These are phyloP conservation scores for Penicillium fuscoglaucum DNA, from an alignment of 2,329 filamentous ascomycete genomes.

Conservation along the genomic window DNA sequence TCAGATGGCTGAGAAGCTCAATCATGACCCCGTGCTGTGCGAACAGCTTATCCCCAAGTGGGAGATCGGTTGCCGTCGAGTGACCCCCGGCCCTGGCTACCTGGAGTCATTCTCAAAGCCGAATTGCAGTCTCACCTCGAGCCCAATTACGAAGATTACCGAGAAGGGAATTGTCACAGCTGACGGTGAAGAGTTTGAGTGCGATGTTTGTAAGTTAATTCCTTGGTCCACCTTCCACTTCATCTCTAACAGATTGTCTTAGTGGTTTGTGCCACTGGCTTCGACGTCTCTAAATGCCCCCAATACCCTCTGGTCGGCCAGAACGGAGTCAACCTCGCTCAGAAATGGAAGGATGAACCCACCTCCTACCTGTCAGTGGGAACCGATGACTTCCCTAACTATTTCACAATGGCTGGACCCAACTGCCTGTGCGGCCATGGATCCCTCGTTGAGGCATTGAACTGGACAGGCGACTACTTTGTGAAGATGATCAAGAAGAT, in stretches of 20 bases:
- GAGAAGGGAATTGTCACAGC: slow-evolving; percentile 20
- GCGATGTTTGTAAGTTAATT: slow-evolving; percentile 1
- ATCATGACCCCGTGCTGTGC: slow-evolving; percentile 14
- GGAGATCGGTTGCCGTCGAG: slow-evolving; percentile 27
- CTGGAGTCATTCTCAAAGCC: slow-evolving; percentile 25
- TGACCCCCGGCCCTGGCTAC: slow-evolving; percentile 29
- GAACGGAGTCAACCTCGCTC: slow-evolving; percentile 23
- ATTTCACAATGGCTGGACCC: slow-evolving; percentile 36
- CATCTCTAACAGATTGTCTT: not conserved
- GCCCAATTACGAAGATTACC: slow-evolving; percentile 10
- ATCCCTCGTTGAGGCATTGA: slow-evolving; percentile 24
- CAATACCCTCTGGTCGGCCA: slow-evolving; percentile 37
- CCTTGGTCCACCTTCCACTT: not conserved
- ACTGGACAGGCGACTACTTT: slow-evolving; percentile 33
- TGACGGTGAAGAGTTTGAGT: slow-evolving; percentile 22
- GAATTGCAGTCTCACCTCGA: slow-evolving; percentile 11
- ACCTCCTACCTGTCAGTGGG: slow-evolving; percentile 31
- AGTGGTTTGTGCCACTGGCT: slow-evolving; percentile 43
- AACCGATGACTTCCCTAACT: slow-evolving; percentile 31
- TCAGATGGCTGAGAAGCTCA: slow-evolving; percentile 1
- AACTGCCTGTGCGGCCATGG: slow-evolving; percentile 34
- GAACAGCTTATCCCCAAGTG: slow-evolving; percentile 28
- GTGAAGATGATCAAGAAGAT: slow-evolving; percentile 36
- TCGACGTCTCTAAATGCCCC: slow-evolving; percentile 41
- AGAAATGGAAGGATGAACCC: slow-evolving; percentile 29